Evolutionary conservation across 495 filamentous ascomycete genomes (phyloP).

Genomic region (Thermochaetoides thermophila): DNA sequence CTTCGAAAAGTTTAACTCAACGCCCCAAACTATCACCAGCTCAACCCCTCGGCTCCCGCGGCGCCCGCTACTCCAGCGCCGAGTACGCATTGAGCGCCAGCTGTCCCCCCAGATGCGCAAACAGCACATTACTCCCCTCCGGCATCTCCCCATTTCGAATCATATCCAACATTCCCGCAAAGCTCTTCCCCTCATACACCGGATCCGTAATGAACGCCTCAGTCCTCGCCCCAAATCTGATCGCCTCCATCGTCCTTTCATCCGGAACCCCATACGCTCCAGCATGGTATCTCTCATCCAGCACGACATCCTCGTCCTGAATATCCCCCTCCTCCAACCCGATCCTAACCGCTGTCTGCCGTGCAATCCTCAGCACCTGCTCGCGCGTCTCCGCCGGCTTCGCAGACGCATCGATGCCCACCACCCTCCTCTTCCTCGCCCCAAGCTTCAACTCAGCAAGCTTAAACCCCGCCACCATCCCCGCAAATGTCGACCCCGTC

Average conservation of each 20-base stretch:
- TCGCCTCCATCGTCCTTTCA: conserved; percentile 41
- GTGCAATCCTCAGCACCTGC: conserved; percentile 46
- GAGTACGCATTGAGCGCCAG: conserved; percentile 45
- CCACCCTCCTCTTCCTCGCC: conserved; percentile 27
- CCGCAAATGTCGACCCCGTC: conserved; percentile 46
- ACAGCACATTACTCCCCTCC: conserved; percentile 41
- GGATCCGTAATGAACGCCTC: conserved; percentile 56
- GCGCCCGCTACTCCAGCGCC: conserved; percentile 3
- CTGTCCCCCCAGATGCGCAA: conserved; percentile 50
- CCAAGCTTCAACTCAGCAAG: conserved; percentile 31
- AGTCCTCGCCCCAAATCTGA: conserved; percentile 42
- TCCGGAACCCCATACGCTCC: conserved; percentile 47
- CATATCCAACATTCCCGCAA: conserved; percentile 51
- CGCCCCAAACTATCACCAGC: too few relatives aligned
- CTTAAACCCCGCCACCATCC: conserved; percentile 51
- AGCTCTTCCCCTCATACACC: conserved; percentile 53
- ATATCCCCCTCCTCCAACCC: conserved; percentile 40
- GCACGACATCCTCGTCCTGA: conserved; percentile 36
- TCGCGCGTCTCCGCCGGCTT: conserved; percentile 37
- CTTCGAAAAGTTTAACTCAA: too few relatives aligned
- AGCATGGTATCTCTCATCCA: conserved; percentile 48
- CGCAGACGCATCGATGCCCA: conserved; percentile 51
- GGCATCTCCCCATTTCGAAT: conserved; percentile 40
- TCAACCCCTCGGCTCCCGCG: too few relatives aligned
- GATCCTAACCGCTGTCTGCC: conserved; percentile 40